A percentile compares a stretch with the other conserved stretches of the same genome.
Evolutionary conservation across 345 rosid genomes (phyloP).

Genomic region (Eucalyptus marginata): DNA sequence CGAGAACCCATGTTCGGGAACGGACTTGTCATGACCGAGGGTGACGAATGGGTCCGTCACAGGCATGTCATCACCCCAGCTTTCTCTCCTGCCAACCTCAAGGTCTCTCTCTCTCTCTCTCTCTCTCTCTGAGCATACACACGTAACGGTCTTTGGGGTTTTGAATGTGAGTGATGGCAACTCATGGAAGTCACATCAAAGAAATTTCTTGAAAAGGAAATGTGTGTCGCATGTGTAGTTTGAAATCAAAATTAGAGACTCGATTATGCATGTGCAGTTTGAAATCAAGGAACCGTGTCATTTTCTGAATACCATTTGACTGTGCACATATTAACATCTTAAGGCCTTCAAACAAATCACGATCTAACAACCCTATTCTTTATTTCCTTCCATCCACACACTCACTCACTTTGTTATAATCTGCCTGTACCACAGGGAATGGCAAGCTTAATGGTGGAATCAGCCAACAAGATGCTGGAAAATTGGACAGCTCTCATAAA

Average conservation of each 20-base stretch:
- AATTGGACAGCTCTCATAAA: constrained; percentile 41
- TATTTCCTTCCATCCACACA: neutral
- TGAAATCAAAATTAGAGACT: neutral
- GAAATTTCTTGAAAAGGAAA: neutral
- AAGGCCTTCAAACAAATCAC: neutral
- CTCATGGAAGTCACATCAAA: neutral
- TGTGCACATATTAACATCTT: neutral
- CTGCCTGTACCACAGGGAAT: constrained; percentile 29
- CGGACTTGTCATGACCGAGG: constrained; percentile 87
- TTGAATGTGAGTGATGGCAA: neutral
- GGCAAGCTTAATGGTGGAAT: constrained; percentile 80
- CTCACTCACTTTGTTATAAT: neutral
- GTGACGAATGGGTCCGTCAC: constrained; percentile 90
- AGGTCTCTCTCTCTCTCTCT: constrained; percentile 23
- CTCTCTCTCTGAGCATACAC: neutral
- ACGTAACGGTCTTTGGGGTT: neutral
- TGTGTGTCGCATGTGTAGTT: neutral
- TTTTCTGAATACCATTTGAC: neutral
- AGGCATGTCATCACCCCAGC: constrained; percentile 92
- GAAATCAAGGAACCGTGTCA: too few species aligned
- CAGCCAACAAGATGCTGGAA: constrained; percentile 57
- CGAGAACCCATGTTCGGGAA: constrained; percentile 92
- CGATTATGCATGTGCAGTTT: neutral
- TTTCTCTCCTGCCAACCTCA: constrained; percentile 67
- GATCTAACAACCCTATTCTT: neutral